These are phyloP conservation scores for Boletus vinaceobasis DNA, from an alignment of 768 basidiomycete genomes.

Conservation along the genomic window DNA sequence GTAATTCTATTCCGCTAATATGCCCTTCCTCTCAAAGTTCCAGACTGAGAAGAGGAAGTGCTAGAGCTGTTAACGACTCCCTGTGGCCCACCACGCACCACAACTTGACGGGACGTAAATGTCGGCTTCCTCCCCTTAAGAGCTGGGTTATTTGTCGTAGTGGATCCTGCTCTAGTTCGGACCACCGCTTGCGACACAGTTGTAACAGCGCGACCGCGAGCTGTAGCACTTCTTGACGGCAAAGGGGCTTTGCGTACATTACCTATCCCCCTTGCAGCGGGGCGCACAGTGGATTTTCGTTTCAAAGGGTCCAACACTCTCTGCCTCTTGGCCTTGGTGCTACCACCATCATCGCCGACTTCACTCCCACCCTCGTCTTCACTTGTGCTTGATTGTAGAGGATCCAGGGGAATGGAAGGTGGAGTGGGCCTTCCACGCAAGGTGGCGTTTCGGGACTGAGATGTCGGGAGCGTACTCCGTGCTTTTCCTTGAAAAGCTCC, in stretches of 20 bases:
- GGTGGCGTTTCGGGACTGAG: slow-evolving; percentile 24
- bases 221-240: slow-evolving; percentile 7
- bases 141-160: slow-evolving; percentile 6
- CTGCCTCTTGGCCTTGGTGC: slow-evolving; percentile 22
- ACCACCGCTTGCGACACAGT: slow-evolving; percentile 7
- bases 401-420: slow-evolving; percentile 6
- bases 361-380: slow-evolving; percentile 21
- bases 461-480: background rate
- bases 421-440: slow-evolving; percentile 22
- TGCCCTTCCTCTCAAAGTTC: slow-evolving; percentile 19
- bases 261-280: slow-evolving; percentile 11
- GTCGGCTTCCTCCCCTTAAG: slow-evolving; percentile 14
- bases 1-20: slow-evolving; percentile 5
- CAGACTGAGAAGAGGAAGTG: slow-evolving; percentile 27
- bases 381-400: slow-evolving; percentile 19
- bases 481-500: slow-evolving; percentile 5
- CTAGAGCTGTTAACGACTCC: slow-evolving; percentile 19
- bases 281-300: slow-evolving; percentile 28
- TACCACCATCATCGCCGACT: slow-evolving; percentile 3
- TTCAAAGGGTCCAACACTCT: slow-evolving; percentile 24
- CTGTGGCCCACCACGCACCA: slow-evolving; percentile 7
- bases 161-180: slow-evolving; percentile 12
- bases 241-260: slow-evolving; percentile 13
- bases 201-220: slow-evolving; percentile 9
- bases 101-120: slow-evolving; percentile 6